Base-by-base conservation (phyloP, 1,284 basidiomycete species). In the Cutaneotrichosporon arboriforme region DNA sequence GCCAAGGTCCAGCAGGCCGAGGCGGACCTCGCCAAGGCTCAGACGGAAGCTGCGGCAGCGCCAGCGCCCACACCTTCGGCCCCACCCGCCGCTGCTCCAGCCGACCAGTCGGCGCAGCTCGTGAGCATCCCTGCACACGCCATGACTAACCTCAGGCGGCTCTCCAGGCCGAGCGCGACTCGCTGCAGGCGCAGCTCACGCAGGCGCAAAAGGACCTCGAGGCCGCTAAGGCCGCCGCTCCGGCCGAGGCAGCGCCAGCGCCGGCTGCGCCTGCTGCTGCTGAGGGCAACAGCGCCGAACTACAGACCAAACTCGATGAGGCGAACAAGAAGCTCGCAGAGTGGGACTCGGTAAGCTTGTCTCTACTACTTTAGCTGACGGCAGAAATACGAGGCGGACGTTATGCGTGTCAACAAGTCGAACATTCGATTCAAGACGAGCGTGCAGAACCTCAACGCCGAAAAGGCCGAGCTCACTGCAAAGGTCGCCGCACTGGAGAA, bases 151-250 rank as follows among this genome's bases (percentile, higher is more conserved):
- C 33, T 3, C 47, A 54, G 52, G 20, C 49, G 15, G 49, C 62
- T 1, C 50, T 70, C 15, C 49, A 59, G 43, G 45, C 50, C 14
- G 66, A 74, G 57, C 61, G 64, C 21, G 68, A 69, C 15, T 45
- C 57, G 5, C 53, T 74, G 23, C 58, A 69, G 42, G 46, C 60
- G 21, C 56, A 64, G 12, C 60, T 75, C 35, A 43, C 63, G 12
- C 57, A 67, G 33, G 60, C 64, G 4, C 61, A 70, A 59, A 69
- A 68, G 50, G 67, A 70, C 17, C 57, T 72, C 15, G 65, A 66
- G 31, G 55, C 58, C 2, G 65, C 68, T 20, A 68, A 68, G 56
- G 46, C 64, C 13, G 57, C 51, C 4, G 3, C 42, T 5, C 20
- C 34, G 4, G 20, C 34, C 13, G 49, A 46, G 20, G n/a, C n/a